Base-by-base conservation (phyloP, 768 basidiomycete genomes). In the Phaeotremella fagi region DNA sequence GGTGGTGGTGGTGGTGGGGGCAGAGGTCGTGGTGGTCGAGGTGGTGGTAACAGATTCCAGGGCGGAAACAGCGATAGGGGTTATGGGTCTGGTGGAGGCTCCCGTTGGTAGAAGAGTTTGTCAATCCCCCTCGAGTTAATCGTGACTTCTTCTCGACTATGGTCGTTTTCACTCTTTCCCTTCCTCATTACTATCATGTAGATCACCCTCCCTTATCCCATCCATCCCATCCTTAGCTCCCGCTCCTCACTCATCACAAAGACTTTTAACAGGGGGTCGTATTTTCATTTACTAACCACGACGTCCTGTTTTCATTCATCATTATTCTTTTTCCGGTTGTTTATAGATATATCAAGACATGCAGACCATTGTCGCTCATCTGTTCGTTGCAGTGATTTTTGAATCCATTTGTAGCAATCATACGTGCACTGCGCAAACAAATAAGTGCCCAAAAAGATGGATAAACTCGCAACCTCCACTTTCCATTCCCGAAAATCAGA, bases 1-100 rank as follows among this genome's bases (percentile, higher is more conserved):
- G 85, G 72, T 45, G 68, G 73, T 29, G 50, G 71, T 22, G 58
- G 73, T n/a, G 59, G 71, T 44, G 59, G 73, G 26, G 55, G 67
- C 11, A 47, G 57, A 29, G 26, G 59, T 29, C 44, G 59, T 27
- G 55, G 63, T 14, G 63, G 68, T n/a, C 49, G 61, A 24, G 59
- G 64, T 49, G 64, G 66, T 37, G 52, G 58, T 29, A 57, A 60
- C 1, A 27, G 50, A 25, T 50, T 58, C 44, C 51, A 55, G 38
- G 61, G 62, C 27, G 52, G 57, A 28, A 54, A 59, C 2, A 50
- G 52, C 26, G n/a, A n/a, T n/a, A n/a, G n/a, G n/a, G n/a, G n/a
- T n/a, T 35, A 27, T 42, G 55, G 69, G n/a, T 53, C 54, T 7
- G 61, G 57, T 55, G 67, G 70, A 31, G 18, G 43, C 46, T 58